These are phyloP conservation scores for Colletotrichum caudatum DNA, from an alignment of 2,329 filamentous ascomycete species.

Conservation along the genomic window DNA sequence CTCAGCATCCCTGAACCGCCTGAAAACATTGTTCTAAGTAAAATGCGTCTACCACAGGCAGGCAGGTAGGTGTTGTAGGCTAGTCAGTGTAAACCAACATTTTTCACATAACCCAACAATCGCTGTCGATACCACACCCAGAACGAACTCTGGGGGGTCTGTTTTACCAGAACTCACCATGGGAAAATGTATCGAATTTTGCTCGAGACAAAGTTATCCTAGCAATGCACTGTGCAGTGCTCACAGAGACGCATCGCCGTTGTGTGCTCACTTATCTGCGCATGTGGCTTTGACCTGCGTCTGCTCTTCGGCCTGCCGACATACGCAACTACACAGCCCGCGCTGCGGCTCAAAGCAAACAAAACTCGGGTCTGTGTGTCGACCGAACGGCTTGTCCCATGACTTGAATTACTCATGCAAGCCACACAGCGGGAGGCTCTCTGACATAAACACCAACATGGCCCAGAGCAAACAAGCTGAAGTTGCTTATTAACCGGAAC, in stretches of 20 bases:
- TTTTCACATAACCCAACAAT: not conserved
- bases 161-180: not conserved
- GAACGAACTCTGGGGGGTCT: not conserved
- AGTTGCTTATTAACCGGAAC: conserved; percentile 1
- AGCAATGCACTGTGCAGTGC: not conserved
- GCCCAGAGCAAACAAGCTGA: not conserved
- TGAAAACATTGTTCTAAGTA: not conserved
- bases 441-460: not conserved
- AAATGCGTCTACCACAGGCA: not conserved
- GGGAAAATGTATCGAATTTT: not conserved
- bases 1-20: not conserved
- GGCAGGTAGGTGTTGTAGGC: not conserved
- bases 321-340: conserved; percentile 26
- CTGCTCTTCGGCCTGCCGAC: conserved; percentile 9
- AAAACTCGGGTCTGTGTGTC: conserved; percentile 14
- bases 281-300: conserved; percentile 16
- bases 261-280: conserved; percentile 22
- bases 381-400: conserved; percentile 35
- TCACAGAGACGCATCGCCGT: conserved; percentile 20
- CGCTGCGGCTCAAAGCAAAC: conserved; percentile 24
- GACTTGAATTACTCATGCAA: conserved; percentile 4
- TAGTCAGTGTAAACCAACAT: not conserved
- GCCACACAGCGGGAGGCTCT: conserved; percentile 6
- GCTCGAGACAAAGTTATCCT: not conserved
- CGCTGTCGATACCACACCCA: not conserved